A percentile compares a stretch with the other conserved stretches of the same genome.
phyloP scores from a whole-genome alignment of 148 eudicot genomes.

The Pharnaceum exiguum region DNA sequence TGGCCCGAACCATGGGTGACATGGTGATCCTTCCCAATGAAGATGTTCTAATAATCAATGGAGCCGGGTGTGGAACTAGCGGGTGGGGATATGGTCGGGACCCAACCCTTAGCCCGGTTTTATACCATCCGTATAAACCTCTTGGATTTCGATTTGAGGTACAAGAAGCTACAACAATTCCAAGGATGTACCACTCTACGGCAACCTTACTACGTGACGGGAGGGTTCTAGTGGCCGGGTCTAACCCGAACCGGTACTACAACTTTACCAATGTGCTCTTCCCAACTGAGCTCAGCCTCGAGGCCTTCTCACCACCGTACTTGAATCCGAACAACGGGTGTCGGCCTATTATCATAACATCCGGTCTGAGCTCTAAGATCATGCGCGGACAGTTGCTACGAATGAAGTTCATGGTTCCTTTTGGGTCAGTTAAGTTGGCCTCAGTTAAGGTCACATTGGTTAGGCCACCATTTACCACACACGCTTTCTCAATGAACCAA shows the following conservation, averaged over 20 bases:
- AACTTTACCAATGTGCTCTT: conserved; percentile 35
- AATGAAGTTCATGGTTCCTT: conserved; percentile 24
- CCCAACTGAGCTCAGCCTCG: conserved; percentile 75
- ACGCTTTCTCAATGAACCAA: conserved; percentile 59
- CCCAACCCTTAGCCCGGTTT: conserved; percentile 45
- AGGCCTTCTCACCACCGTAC: conserved; percentile 62
- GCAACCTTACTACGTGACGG: conserved; percentile 62
- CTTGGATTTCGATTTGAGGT: conserved; percentile 50
- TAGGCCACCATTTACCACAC: conserved; percentile 67
- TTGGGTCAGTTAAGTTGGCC: conserved; percentile 2
- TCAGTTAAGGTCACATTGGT: conserved; percentile 45
- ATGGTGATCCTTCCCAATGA: conserved; percentile 56
- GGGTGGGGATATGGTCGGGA: conserved; percentile 64
- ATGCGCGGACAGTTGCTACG: conserved; percentile 19
- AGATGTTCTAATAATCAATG: conserved; percentile 53
- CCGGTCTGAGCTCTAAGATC: conserved; percentile 18
- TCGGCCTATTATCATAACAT: conserved; percentile 40
- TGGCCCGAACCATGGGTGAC: conserved; percentile 60
- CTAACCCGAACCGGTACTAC: conserved; percentile 52
- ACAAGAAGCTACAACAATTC: conserved; percentile 30
- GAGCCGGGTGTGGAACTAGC: conserved; percentile 51
- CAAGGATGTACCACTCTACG: conserved; percentile 73
- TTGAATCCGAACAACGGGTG: conserved; percentile 12
- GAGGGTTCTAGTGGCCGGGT: conserved; percentile 67
- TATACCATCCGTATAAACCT: conserved; percentile 30